Evolutionary conservation across 768 basidiomycete genomes (phyloP).

Genomic region (Agrocybe chaxingu): DNA sequence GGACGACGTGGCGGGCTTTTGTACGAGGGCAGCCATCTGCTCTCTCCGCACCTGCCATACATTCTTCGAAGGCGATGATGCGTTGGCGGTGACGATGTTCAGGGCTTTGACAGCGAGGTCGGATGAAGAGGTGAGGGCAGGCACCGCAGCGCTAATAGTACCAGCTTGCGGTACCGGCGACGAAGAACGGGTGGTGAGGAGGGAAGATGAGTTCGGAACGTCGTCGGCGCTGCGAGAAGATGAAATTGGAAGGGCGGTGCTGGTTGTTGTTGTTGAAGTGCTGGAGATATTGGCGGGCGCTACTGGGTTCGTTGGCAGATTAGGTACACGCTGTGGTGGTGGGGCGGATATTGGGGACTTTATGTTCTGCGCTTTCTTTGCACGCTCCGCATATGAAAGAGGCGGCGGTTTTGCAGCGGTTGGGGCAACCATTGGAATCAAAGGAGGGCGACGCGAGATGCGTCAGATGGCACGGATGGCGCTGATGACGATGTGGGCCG

Average conservation of each 20-base stretch:
- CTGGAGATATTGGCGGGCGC: too few species aligned
- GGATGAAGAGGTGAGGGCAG: background rate
- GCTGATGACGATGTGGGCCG: too few species aligned
- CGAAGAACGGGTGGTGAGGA: background rate
- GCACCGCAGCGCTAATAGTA: background rate
- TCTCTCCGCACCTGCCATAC: constrained; percentile 24
- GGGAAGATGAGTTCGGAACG: background rate
- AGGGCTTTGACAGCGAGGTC: constrained; percentile 11
- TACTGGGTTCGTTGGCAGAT: too few species aligned
- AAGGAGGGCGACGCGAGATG: too few species aligned
- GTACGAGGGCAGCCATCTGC: constrained; percentile 16
- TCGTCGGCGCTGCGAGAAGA: background rate
- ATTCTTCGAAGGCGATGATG: constrained; percentile 14
- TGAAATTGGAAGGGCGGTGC: too few species aligned
- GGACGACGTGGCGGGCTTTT: background rate
- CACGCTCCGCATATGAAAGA: constrained; percentile 58
- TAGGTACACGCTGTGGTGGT: background rate
- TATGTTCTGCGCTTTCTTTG: constrained; percentile 44
- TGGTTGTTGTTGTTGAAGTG: too few species aligned
- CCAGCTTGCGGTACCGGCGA: background rate
- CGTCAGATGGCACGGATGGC: too few species aligned
- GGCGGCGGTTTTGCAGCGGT: constrained; percentile 19
- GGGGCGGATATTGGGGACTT: constrained; percentile 22
- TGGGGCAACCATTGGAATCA: too few species aligned
- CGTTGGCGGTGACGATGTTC: constrained; percentile 10